Evolutionary conservation across 257 asterid species (phyloP), one percentile per base, ranked within the genome.

Genomic region (Forsythia viridissima): DNA sequence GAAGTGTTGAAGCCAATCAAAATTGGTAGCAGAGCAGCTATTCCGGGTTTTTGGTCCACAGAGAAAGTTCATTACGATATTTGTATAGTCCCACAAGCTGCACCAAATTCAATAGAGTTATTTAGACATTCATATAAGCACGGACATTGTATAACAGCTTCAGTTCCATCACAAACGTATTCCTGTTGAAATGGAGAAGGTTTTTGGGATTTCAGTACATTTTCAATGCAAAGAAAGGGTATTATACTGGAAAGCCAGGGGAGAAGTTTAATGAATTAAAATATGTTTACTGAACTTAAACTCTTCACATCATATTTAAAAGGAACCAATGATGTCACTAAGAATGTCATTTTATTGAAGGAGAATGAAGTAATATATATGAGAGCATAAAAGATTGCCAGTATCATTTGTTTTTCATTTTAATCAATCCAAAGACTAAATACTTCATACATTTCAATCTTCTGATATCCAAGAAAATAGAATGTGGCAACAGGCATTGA

Each of bases 51-150:
- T 75, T 20, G 89, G 82, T 66, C 93, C 93, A 81, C 98, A 93
- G 72, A 96, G 97, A 87, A 92, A 96, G 93, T 91, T 93, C 99
- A 96, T 96, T 38, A 96, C 97, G 38, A 92, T 80, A 79, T 91
- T 93, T 73, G 99, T 91, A 76, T 93, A 96, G 86, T 96, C 99
- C 99, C 99, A 96, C 72, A 96, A 89, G 86, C 99, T 96, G 97
- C 96, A 90, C 55, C 36, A 84, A 30, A 87, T 78, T 71, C 52
- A 74, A 80, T 44, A 57, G 38, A 40, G 43, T 66, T 48, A 67
- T 75, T 65, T 73, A 76, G 80, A 66, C 36, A 67, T 52, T 63
- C 38, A 52, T 67, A 66, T 71, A 40, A 75, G 36, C 69, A 74
- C 73, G 37, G 76, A 46, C 69, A 8, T 20, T 24, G 15, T 24